Evolutionary conservation across 2,329 filamentous ascomycete species (phyloP), one percentile per base, ranked within the genome.

Genomic region (Aspergillus aculeatus): DNA sequence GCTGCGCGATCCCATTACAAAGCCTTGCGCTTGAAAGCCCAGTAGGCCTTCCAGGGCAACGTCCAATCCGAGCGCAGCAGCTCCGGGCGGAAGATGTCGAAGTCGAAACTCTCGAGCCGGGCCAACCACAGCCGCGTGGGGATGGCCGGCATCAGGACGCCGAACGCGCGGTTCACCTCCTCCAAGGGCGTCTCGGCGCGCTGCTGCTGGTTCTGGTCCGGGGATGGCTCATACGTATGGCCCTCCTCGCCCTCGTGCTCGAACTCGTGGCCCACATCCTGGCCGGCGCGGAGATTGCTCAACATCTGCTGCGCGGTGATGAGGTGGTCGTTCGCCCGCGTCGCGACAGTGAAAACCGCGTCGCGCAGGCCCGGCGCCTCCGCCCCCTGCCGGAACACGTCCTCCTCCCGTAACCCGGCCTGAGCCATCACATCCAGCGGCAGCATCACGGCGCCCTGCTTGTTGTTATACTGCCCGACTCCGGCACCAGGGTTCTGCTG

Each of bases 231-330:
- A 66, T 86, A 85, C 56, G 81, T 74, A 69, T 84, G 83, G 53
- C 89, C 91, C 54, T 87, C 87, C 71, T 96, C 92, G 31, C 87
- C 85, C 62, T 89, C 84, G 71, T 97, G 91, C 77, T 98, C 94
- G 73, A 94, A 97, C 5, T 91, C 91, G 73, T 97, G 94, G 0
- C 89, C 91, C 0, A 91, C 85, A 52, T 86, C 87, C 66, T 89
- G 78, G 1, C 92, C 91, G 4, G 86, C 87, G 56, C 86, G 86
- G 21, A 96, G 78, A 68, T 90, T 91, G 70, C 87, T 88, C 61
- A 98, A 76, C 92, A 99, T 96, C 73, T 96, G 91, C 60, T 92
- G 83, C 2, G 90, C 94, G 0, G 94, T 98, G 66, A 97, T 96
- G 35, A 99, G 81, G 76, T 99, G 95, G 73, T 99, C 95, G 71